These are phyloP conservation scores for Nakazawaea anatomiae DNA, from an alignment of 805 yeast species.

Conservation along the genomic window DNA sequence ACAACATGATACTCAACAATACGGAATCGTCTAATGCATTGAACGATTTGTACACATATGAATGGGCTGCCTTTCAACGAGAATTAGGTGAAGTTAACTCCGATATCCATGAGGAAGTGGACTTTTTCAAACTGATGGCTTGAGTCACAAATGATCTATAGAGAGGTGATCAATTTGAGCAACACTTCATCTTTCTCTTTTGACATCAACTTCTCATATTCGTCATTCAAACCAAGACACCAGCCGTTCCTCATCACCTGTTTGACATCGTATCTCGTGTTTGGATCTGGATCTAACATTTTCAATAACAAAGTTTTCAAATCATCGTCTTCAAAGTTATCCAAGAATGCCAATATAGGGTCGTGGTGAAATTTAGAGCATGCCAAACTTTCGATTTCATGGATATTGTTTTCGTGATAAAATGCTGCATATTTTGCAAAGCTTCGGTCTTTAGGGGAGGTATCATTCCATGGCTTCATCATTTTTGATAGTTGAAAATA, in stretches of 20 bases:
- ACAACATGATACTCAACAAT: background rate
- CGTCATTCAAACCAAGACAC: slow-evolving; percentile 19
- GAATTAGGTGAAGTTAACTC: background rate
- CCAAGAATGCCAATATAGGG: background rate
- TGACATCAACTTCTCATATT: slow-evolving; percentile 17
- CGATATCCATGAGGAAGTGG: background rate
- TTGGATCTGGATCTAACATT: slow-evolving; percentile 25
- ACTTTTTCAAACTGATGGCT: slow-evolving; percentile 4
- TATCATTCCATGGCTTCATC: slow-evolving; percentile 42
- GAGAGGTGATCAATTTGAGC: slow-evolving; percentile 13
- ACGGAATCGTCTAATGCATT: background rate
- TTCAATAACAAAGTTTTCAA: slow-evolving; percentile 15
- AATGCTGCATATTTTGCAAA: slow-evolving; percentile 11
- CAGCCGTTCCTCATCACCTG: slow-evolving; percentile 21
- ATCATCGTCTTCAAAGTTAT: slow-evolving; percentile 7
- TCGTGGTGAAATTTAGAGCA: background rate
- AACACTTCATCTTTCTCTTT: slow-evolving; percentile 21
- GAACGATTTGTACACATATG: background rate
- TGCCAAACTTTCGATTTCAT: background rate
- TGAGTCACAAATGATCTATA: background rate
- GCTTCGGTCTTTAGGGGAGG: slow-evolving; percentile 23
- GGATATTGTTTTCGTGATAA: slow-evolving; percentile 1
- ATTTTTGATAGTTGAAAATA: slow-evolving; percentile 39
- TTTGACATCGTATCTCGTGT: slow-evolving; percentile 15
- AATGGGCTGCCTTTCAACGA: background rate